phyloP scores from a whole-genome alignment of 768 basidiomycete genomes.

The Trametes meyenii region DNA sequence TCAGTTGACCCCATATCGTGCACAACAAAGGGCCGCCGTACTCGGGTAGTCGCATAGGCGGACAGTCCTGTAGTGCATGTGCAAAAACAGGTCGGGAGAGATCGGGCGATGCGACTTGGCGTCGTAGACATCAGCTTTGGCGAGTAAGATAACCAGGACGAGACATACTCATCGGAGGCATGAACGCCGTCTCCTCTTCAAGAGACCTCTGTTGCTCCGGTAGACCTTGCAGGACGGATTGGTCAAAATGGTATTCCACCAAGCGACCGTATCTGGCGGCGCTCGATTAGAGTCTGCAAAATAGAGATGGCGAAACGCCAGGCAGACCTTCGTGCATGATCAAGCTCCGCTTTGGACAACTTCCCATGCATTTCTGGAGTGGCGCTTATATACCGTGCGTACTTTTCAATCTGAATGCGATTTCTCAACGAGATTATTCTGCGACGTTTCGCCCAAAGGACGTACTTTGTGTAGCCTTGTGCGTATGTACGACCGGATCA shows the following conservation, averaged over 20 bases:
- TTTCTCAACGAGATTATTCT: conserved; percentile 1
- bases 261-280: conserved; percentile 68
- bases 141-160: neutral
- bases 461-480: conserved; percentile 84
- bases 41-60: conserved; percentile 70
- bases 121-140: conserved; percentile 14
- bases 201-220: conserved; percentile 77
- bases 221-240: conserved; percentile 81
- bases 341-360: conserved; percentile 81
- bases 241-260: conserved; percentile 74
- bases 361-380: conserved; percentile 75
- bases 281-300: neutral
- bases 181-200: conserved; percentile 71
- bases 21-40: conserved; percentile 38
- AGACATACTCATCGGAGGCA: conserved; percentile 73
- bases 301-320: neutral
- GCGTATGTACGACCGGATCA: conserved; percentile 86
- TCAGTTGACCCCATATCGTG: neutral
- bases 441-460: neutral
- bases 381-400: conserved; percentile 74
- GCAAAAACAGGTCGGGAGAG: conserved; percentile 78
- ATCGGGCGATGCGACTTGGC: conserved; percentile 76
- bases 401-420: conserved; percentile 77
- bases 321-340: conserved; percentile 72
- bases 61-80: conserved; percentile 73